phyloP scores from a whole-genome alignment of 208 protist genomes.

The Phytomonas sp. region DNA sequence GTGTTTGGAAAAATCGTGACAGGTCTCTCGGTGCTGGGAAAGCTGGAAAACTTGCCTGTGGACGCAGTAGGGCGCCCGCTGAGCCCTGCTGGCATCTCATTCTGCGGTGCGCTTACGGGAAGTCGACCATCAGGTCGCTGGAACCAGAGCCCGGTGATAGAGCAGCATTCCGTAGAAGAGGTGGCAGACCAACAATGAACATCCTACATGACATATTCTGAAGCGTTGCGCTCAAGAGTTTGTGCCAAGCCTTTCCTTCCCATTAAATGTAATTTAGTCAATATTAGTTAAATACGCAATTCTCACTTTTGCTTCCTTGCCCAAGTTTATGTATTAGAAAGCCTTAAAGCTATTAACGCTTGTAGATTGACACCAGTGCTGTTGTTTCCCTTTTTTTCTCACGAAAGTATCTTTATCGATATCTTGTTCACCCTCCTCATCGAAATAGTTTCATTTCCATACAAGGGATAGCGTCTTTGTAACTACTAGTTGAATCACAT shows the following conservation, averaged over 20 bases:
- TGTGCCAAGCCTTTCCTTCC: not conserved
- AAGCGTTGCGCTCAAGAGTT: not conserved
- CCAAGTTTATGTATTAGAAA: not conserved
- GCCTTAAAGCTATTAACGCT: not conserved
- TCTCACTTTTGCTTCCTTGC: not conserved
- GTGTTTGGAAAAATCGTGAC: slow-evolving; percentile 92
- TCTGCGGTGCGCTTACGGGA: slow-evolving; percentile 73
- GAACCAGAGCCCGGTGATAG: not conserved
- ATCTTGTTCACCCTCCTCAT: not conserved
- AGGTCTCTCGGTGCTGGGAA: slow-evolving; percentile 58
- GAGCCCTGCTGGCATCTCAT: slow-evolving; percentile 39
- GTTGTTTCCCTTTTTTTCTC: not conserved
- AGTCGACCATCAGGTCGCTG: slow-evolving; percentile 40
- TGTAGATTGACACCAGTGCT: not conserved
- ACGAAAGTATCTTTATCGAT: not conserved
- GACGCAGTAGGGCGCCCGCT: slow-evolving; percentile 50
- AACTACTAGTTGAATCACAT: not conserved
- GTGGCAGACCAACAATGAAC: not conserved
- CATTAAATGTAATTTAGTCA: slow-evolving; percentile 5
- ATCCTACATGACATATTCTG: not conserved
- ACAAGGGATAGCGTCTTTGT: not conserved
- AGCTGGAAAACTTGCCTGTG: slow-evolving; percentile 58
- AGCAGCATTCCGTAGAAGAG: not conserved
- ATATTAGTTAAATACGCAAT: not conserved
- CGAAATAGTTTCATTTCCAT: not conserved